phyloP scores from a whole-genome alignment of 2,329 filamentous ascomycete species.

The Diaporthe capsici region DNA sequence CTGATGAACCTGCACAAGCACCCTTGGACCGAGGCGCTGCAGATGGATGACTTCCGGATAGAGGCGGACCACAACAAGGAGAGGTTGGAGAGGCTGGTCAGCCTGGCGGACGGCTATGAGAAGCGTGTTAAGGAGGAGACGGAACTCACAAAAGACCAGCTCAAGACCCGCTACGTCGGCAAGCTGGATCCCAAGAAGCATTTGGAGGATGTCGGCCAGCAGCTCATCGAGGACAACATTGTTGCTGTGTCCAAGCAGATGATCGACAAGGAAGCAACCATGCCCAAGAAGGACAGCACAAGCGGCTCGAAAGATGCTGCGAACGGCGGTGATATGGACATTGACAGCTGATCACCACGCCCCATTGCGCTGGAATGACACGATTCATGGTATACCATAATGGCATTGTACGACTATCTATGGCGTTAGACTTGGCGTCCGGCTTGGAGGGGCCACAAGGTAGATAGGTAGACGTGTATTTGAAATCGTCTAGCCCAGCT shows the following conservation, averaged over 20 bases:
- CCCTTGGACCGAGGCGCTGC: constrained; percentile 96
- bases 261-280: constrained; percentile 99
- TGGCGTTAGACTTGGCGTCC: constrained; percentile 37
- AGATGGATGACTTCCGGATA: constrained; percentile 95
- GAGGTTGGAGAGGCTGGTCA: constrained; percentile 87
- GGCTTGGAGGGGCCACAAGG: constrained; percentile 37
- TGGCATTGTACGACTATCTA: constrained; percentile 42
- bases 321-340: constrained; percentile 77
- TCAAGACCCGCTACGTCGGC: constrained; percentile 98
- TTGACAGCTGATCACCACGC: constrained; percentile 68
- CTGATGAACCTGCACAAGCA: constrained; percentile 99
- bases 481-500: constrained; percentile 30
- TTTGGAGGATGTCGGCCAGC: constrained; percentile 94
- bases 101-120: constrained; percentile 94
- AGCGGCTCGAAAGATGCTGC: constrained; percentile 61
- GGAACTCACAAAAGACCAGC: constrained; percentile 94
- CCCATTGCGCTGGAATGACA: constrained; percentile 18
- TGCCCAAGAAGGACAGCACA: constrained; percentile 77
- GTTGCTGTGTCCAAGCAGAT: constrained; percentile 98
- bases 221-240: constrained; percentile 99
- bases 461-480: constrained; percentile 40
- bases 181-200: constrained; percentile 99
- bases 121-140: constrained; percentile 99
- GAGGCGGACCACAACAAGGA: constrained; percentile 91
- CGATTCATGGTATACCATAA: constrained; percentile 42